Conservation (phyloP, 2,329 filamentous ascomycete genomes). For the Pezicula carpinea region DNA sequence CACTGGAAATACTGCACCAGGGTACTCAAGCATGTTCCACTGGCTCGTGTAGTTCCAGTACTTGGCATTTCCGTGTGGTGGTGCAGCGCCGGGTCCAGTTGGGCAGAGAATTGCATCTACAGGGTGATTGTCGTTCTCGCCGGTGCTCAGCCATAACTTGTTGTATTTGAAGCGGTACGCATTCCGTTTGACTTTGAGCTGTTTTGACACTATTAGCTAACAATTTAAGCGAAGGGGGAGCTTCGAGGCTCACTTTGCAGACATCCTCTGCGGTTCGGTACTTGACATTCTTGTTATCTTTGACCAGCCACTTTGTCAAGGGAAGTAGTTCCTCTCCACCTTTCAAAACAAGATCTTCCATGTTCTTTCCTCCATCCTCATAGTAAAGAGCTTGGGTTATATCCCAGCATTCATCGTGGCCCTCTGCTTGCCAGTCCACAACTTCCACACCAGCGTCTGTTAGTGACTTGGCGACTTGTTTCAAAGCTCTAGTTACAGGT, state of each 20-base stretch:
- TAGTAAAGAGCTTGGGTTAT: slow-evolving; percentile 29
- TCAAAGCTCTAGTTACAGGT: slow-evolving; percentile 49
- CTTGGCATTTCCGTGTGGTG: slow-evolving; percentile 39
- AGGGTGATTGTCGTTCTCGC: slow-evolving; percentile 1
- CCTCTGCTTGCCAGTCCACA: slow-evolving; percentile 45
- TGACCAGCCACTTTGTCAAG: slow-evolving; percentile 10
- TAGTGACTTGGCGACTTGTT: slow-evolving; percentile 46
- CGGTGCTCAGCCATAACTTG: slow-evolving; percentile 9
- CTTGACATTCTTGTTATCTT: slow-evolving; percentile 10
- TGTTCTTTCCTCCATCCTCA: slow-evolving; percentile 9
- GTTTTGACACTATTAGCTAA: too few species aligned
- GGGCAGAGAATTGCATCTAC: slow-evolving; percentile 46
- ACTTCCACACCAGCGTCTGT: slow-evolving; percentile 39
- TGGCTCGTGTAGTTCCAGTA: slow-evolving; percentile 60
- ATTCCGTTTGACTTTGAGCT: slow-evolving; percentile 10
- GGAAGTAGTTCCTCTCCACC: slow-evolving; percentile 9
- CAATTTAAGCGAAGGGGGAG: too few species aligned
- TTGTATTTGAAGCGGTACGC: slow-evolving; percentile 9
- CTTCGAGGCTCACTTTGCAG: slow-evolving; percentile 1
- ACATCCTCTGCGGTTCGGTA: slow-evolving; percentile 5
- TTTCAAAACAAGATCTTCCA: slow-evolving; percentile 1
- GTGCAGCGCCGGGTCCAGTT: slow-evolving; percentile 46
- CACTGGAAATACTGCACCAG: slow-evolving; percentile 54
- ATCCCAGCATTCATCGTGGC: slow-evolving; percentile 43
- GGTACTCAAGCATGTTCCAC: slow-evolving; percentile 65